Base-by-base conservation (phyloP, 225 moss, liverwort and hornwort species). In the Climacium dendroides region DNA sequence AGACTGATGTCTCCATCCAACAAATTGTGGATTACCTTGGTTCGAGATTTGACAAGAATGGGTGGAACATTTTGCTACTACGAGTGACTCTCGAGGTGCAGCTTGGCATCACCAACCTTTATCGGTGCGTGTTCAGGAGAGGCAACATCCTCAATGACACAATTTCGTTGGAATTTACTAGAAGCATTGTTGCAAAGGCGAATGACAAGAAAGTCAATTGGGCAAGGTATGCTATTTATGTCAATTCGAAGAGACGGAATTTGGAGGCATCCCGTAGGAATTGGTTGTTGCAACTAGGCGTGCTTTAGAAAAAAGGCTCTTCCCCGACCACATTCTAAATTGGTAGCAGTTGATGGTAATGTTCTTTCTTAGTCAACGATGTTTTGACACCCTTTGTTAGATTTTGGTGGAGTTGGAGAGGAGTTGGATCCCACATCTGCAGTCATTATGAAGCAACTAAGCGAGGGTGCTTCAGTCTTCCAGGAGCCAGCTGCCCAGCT, bases 91-190 rank as follows among this genome's bases (percentile, higher is more conserved):
- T 14, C 5, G 7, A 37, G 4, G 14, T 70, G 70, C 70, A 70
- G 2, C 2, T 25, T n/a, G 11, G 7, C 20, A 66, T 66, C 0
- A n/a, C 0, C 5, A 2, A n/a, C 66, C n/a, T 70, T 14, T 41
- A 70, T 2, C 6, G 8, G 1, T 7, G 25, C 1, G 3, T 41
- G 41, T 70, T 70, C 8, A 70, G 6, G 6, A 70, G 70, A 5
- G 14, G 6, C 15, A 26, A 26, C 24, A 43, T 43, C 5, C 1
- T 41, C 0, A 71, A 43, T 15, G 43, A 43, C 4, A 71, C 26
- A 15, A 26, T 71, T 43, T 71, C 26, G 1, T 67, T 67, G 11
- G 37, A 67, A 7, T 67, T 67, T 37, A 7, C 23, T 7, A 67
- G 13, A 23, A 8, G 24, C 14, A 15, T 70, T 70, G 26, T 71